Evolutionary conservation across 2,329 filamentous ascomycete genomes (phyloP).

Genomic region (Nigrograna mackinnonii): DNA sequence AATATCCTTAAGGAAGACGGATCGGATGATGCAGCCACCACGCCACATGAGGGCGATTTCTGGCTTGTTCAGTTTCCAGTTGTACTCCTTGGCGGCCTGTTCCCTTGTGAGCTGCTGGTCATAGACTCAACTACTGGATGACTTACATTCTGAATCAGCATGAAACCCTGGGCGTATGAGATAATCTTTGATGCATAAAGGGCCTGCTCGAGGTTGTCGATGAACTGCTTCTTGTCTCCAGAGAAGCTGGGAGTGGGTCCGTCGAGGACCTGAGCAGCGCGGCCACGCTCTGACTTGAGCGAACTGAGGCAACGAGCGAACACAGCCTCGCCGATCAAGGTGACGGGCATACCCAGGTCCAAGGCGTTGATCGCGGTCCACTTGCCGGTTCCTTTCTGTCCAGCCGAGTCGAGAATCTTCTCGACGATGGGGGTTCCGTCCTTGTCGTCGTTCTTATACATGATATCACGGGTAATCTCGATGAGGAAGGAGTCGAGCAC

Average conservation of each 20-base stretch:
- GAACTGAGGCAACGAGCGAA: conserved; percentile 92
- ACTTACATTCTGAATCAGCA: conserved; percentile 96
- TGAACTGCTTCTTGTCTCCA: conserved; percentile 90
- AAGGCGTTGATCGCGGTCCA: conserved; percentile 99
- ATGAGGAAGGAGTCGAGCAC: conserved; percentile 98
- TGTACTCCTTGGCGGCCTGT: conserved; percentile 91
- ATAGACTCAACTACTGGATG: too few species aligned
- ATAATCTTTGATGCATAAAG: conserved; percentile 99
- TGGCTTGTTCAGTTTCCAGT: conserved; percentile 99
- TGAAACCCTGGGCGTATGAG: conserved; percentile 99
- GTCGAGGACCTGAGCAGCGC: conserved; percentile 77
- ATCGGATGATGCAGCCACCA: conserved; percentile 99
- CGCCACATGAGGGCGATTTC: conserved; percentile 99
- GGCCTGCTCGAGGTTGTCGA: conserved; percentile 97
- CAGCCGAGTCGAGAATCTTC: conserved; percentile 98
- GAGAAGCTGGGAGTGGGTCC: conserved; percentile 80
- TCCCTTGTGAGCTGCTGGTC: conserved; percentile 2
- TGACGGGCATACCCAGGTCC: conserved; percentile 97
- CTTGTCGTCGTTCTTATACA: conserved; percentile 91
- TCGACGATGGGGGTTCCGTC: conserved; percentile 89
- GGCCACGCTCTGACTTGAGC: conserved; percentile 89
- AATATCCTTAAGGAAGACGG: conserved; percentile 99
- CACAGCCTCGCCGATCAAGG: conserved; percentile 95
- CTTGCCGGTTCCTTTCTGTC: conserved; percentile 99
- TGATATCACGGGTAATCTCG: conserved; percentile 97